Conservation (phyloP, 2,329 filamentous ascomycete species). For the Microdochium bolleyi region DNA sequence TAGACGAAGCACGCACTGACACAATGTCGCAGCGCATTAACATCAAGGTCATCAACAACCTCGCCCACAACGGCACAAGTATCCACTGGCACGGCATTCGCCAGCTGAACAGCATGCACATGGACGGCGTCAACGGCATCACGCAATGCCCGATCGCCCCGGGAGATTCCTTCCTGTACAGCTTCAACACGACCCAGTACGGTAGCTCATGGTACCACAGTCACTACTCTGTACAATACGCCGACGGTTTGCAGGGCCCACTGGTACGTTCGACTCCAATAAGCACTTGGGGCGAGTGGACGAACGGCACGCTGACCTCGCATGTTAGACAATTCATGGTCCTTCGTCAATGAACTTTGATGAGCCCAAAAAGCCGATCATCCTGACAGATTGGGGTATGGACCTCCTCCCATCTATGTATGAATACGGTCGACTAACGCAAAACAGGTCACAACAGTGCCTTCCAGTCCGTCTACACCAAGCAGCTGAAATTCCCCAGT, state of each 20-base stretch:
- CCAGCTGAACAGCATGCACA: conserved; percentile 38
- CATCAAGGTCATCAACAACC: conserved; percentile 20
- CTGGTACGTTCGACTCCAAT: conserved; percentile 48
- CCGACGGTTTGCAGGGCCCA: conserved; percentile 52
- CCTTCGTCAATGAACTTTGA: conserved; percentile 33
- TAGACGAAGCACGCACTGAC: background rate
- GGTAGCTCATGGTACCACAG: conserved; percentile 53
- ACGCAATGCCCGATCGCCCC: conserved; percentile 61
- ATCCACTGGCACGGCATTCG: conserved; percentile 49
- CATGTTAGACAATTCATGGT: conserved; percentile 21
- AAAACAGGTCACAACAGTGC: background rate
- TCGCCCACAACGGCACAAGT: conserved; percentile 26
- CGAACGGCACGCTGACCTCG: background rate
- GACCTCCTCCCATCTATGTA: too few species aligned
- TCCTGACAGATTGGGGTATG: conserved; percentile 24
- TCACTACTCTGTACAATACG: conserved; percentile 51
- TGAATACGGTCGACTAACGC: background rate
- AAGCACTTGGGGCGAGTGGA: conserved; percentile 13
- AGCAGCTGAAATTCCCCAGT: conserved; percentile 29
- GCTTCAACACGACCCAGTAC: conserved; percentile 44
- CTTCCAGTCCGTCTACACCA: background rate
- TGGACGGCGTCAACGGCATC: conserved; percentile 44
- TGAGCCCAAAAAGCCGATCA: conserved; percentile 9
- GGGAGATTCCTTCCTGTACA: conserved; percentile 45
- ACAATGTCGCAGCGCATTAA: conserved; percentile 8